Evolutionary conservation across 176 grass and related monocot species (phyloP), one percentile per base, ranked within the genome.

Genomic region (Lolium perenne): DNA sequence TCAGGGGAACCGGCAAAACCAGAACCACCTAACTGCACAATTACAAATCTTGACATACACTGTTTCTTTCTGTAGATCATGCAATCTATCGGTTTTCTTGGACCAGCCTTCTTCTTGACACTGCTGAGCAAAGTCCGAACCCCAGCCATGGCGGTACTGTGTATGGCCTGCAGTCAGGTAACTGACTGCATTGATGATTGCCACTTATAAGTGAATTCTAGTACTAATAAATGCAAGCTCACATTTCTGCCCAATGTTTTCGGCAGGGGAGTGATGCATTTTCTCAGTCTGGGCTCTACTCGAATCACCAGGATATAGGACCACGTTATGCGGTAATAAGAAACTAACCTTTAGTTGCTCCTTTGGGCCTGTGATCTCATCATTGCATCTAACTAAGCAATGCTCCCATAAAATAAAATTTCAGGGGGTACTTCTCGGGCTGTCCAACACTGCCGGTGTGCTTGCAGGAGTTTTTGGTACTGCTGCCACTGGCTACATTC

Each of bases 91-190:
- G 96, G 96, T 77, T 98, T 98, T 79, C 91, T 98, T 56, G 96
- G 96, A 29, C 96, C 93, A 57, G 93, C 96, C 56, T 90, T 98
- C 50, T 98, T 98, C 84, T 75, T 95, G 81, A 92, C 96, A 66
- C 93, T 91, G 61, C 70, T 95, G 84, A 95, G 90, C 74, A 87
- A 91, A 90, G 91, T 94, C 75, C 86, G 53, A 4, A 94, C 88
- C 81, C 96, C 96, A 47, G 90, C 88, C 46, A 89, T 95, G 86
- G 93, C 93, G 8, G 93, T 98, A 53, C 25, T 98, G 80, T 98
- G 93, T 74, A 98, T 95, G 95, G 93, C 95, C 63, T 95, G 95
- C 87, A 95, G 96, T 86, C 96, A 98, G 93, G 96, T 98, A 43
- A 43, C 41, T 43, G 6, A 43, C 95, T 86, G 67, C 21, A 80